Conservation (phyloP, 2,329 filamentous ascomycete species). For the Alternaria hordeiaustralica region DNA sequence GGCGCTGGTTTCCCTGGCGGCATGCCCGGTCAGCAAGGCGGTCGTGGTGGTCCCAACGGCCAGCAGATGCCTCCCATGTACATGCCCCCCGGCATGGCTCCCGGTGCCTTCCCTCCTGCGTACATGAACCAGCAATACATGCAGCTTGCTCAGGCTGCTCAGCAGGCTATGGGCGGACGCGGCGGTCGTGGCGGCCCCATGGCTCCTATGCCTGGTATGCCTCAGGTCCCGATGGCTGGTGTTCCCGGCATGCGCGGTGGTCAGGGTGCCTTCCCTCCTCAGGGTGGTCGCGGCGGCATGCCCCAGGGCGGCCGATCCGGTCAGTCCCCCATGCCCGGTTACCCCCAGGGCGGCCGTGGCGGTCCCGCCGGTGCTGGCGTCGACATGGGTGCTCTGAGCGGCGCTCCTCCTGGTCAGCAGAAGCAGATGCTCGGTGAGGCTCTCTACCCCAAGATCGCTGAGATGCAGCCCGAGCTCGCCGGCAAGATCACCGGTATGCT, state of each 20-base stretch:
- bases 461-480: constrained; percentile 91
- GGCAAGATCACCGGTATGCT: constrained; percentile 99
- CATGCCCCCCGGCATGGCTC: constrained; percentile 69
- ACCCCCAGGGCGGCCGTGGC: constrained; percentile 42
- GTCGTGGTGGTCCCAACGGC: constrained; percentile 76
- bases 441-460: constrained; percentile 97
- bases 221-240: constrained; percentile 68
- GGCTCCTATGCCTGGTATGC: constrained; percentile 70
- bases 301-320: constrained; percentile 41
- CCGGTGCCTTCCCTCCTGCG: constrained; percentile 74
- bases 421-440: constrained; percentile 99
- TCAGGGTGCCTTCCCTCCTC: constrained; percentile 46
- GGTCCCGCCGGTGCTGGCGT: constrained; percentile 47
- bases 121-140: constrained; percentile 80
- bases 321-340: constrained; percentile 39
- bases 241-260: constrained; percentile 52
- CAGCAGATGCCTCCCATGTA: constrained; percentile 91
- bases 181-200: constrained; percentile 69
- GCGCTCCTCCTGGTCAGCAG: constrained; percentile 74
- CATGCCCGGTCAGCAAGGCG: constrained; percentile 83
- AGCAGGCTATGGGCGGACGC: constrained; percentile 61
- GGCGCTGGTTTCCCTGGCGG: constrained; percentile 83
- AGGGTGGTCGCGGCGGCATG: constrained; percentile 47
- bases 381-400: constrained; percentile 59
- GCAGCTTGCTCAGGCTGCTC: constrained; percentile 76